Evolutionary conservation across 345 rosid genomes (phyloP).

Genomic region (Erysimum cheiranthoides): DNA sequence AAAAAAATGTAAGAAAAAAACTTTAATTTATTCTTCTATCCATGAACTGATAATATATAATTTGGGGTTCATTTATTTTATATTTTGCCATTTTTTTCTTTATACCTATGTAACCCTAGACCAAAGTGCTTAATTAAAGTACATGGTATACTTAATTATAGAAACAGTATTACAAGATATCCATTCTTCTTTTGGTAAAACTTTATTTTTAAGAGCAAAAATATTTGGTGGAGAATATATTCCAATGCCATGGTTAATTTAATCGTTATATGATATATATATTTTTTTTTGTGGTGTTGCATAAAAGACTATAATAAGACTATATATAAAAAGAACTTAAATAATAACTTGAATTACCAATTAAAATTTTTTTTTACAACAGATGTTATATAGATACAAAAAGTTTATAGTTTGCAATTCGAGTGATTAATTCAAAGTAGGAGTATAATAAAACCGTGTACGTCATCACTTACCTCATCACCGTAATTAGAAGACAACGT

Average conservation of each 20-base stretch:
- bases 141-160: slow-evolving; percentile 17
- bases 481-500: slow-evolving; percentile 11
- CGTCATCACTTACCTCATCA: slow-evolving; percentile 23
- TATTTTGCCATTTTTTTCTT: slow-evolving; percentile 21
- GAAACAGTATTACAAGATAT: slow-evolving; percentile 51
- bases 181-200: slow-evolving; percentile 72
- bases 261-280: slow-evolving; percentile 6
- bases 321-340: no score
- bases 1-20: neutral
- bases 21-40: slow-evolving; percentile 14
- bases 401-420: neutral
- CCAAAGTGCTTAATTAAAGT: slow-evolving; percentile 32
- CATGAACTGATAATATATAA: slow-evolving; percentile 9
- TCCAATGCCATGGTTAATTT: slow-evolving; percentile 45
- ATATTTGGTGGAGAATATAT: slow-evolving; percentile 48
- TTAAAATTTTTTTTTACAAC: neutral
- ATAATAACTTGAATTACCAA: no score
- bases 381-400: neutral
- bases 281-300: neutral
- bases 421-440: neutral
- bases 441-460: neutral
- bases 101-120: slow-evolving; percentile 45
- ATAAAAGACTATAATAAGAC: neutral
- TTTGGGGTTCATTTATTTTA: slow-evolving; percentile 14
- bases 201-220: slow-evolving; percentile 15